phyloP scores from a whole-genome alignment of 2,329 filamentous ascomycete species.

The Aspergillus japonicus region DNA sequence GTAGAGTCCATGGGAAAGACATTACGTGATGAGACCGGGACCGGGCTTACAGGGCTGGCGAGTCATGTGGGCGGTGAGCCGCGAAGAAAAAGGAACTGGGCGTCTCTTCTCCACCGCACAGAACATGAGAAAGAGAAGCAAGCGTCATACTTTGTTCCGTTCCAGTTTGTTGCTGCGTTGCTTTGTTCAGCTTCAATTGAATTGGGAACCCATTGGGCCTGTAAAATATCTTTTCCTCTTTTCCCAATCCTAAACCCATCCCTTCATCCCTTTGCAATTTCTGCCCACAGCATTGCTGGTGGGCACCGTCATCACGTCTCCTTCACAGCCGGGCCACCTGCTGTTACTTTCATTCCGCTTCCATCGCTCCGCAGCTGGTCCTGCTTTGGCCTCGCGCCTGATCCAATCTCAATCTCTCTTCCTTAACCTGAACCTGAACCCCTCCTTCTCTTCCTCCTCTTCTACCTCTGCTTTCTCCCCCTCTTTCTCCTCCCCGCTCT shows the following conservation, averaged over 20 bases:
- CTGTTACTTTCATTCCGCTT: constrained; percentile 58
- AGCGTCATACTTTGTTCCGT: constrained; percentile 1
- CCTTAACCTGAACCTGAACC: background rate
- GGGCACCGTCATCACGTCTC: constrained; percentile 18
- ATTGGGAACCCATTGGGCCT: background rate
- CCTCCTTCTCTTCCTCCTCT: constrained; percentile 52
- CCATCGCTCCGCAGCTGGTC: constrained; percentile 63
- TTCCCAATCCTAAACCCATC: background rate
- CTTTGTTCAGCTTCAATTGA: background rate
- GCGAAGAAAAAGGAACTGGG: background rate
- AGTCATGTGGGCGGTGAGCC: constrained; percentile 15
- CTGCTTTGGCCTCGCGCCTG: constrained; percentile 50
- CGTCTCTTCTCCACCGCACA: background rate
- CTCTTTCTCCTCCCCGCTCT: constrained; percentile 28
- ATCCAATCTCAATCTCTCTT: constrained; percentile 15
- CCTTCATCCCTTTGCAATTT: background rate
- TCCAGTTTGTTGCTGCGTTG: background rate
- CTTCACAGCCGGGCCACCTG: constrained; percentile 20
- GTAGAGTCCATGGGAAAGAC: background rate
- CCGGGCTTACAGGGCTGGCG: background rate
- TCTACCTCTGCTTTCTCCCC: constrained; percentile 48
- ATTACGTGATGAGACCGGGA: too few species aligned
- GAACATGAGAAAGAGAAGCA: background rate
- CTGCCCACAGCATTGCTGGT: constrained; percentile 10
- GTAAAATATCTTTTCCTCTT: background rate